These are phyloP conservation scores for Saccharum spontaneum DNA, from an alignment of 176 grass and related monocot species.

Conservation along the genomic window DNA sequence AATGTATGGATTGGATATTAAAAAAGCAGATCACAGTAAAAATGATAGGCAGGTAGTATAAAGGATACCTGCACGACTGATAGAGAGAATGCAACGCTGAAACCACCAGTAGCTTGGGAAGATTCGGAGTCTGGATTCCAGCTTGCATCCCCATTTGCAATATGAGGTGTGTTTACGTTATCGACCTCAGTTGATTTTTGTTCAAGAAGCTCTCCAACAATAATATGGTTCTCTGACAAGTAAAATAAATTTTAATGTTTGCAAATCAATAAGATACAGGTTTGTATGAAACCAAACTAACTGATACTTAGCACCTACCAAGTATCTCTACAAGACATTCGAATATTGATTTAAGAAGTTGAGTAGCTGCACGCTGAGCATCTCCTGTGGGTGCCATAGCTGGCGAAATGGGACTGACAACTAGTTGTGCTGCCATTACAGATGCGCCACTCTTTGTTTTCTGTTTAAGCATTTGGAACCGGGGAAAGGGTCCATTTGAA, in stretches of 20 bases:
- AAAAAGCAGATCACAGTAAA: slow-evolving; percentile 20
- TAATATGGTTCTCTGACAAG: slow-evolving; percentile 87
- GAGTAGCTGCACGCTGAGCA: slow-evolving; percentile 63
- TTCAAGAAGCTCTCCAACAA: slow-evolving; percentile 92
- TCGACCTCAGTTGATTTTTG: slow-evolving; percentile 74
- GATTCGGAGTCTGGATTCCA: slow-evolving; percentile 91
- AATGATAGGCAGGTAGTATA: slow-evolving; percentile 31
- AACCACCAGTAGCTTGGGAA: slow-evolving; percentile 91
- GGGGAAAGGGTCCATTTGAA: slow-evolving; percentile 48
- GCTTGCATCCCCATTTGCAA: slow-evolving; percentile 50
- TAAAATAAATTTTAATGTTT: slow-evolving; percentile 37
- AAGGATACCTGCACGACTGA: slow-evolving; percentile 83
- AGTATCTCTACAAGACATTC: slow-evolving; percentile 75
- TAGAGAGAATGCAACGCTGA: slow-evolving; percentile 82
- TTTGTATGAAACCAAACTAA: slow-evolving; percentile 34
- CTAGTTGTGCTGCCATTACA: slow-evolving; percentile 54
- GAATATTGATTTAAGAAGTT: slow-evolving; percentile 80
- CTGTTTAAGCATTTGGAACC: slow-evolving; percentile 59
- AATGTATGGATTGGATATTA: not conserved
- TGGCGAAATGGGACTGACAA: slow-evolving; percentile 80
- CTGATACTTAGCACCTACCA: slow-evolving; percentile 53
- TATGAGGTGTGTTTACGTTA: slow-evolving; percentile 61
- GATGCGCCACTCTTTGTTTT: slow-evolving; percentile 69
- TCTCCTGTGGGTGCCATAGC: slow-evolving; percentile 76
- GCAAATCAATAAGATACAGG: slow-evolving; percentile 27